Percentiles rank a stretch among this genome's conserved stretches.
phyloP scores from a whole-genome alignment of 192 early-diverging fungal species.

The Backusella tuberculispora region DNA sequence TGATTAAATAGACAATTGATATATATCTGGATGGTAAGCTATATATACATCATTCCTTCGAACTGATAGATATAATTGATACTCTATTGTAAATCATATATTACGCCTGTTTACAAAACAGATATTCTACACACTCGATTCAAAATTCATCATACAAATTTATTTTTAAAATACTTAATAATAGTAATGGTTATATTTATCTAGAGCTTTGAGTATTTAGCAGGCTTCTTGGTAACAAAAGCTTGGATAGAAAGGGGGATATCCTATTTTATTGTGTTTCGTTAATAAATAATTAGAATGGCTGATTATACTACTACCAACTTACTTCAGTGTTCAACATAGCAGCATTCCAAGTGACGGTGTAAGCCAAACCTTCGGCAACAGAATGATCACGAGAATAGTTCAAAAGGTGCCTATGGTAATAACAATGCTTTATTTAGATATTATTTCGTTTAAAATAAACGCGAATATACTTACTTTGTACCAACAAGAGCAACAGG shows the following conservation, averaged over 20 bases:
- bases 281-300: neutral
- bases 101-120: too few species aligned
- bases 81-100: too few species aligned
- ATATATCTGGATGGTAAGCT: too few species aligned
- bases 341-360: slow-evolving; percentile 84
- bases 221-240: slow-evolving; percentile 49
- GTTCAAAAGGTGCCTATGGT: slow-evolving; percentile 72
- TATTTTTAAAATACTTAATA: slow-evolving; percentile 8
- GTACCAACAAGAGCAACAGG: slow-evolving; percentile 87
- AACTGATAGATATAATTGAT: too few species aligned
- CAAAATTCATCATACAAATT: neutral
- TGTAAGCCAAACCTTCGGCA: slow-evolving; percentile 86
- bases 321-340: slow-evolving; percentile 78
- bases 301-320: neutral
- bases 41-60: too few species aligned
- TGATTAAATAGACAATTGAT: too few species aligned
- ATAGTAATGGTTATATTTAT: neutral
- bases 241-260: slow-evolving; percentile 48
- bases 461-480: slow-evolving; percentile 59
- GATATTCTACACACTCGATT: too few species aligned
- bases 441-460: neutral
- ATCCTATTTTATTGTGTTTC: slow-evolving; percentile 40
- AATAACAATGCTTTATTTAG: neutral
- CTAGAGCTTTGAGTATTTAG: slow-evolving; percentile 57
- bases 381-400: slow-evolving; percentile 93